Evolutionary conservation across 352 stramenopile species (phyloP).

Genomic region (Phytopythium vexans): DNA sequence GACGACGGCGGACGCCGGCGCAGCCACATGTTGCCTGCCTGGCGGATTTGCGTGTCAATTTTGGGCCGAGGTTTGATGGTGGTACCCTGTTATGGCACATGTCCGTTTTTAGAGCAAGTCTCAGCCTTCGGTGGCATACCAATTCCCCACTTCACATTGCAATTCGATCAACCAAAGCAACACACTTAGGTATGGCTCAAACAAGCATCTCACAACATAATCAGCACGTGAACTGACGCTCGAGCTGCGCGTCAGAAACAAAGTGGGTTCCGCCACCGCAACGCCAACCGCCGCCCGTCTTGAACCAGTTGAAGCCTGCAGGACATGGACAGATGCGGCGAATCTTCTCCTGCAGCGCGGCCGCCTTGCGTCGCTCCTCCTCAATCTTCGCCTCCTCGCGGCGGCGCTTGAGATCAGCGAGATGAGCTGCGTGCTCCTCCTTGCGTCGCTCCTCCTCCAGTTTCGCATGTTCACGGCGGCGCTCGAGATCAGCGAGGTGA

Average conservation of each 20-base stretch:
- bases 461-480: conserved; percentile 4
- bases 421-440: conserved; percentile 19
- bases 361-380: conserved; percentile 31
- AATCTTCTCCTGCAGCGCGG: conserved; percentile 56
- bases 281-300: conserved; percentile 61
- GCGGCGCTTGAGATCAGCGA: conserved; percentile 1
- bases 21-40: too few species aligned
- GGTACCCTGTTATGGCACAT: too few species aligned
- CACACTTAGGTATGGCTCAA: too few species aligned
- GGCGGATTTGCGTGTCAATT: too few species aligned
- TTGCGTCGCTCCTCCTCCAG: conserved; percentile 7
- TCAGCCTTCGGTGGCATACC: too few species aligned
- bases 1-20: too few species aligned
- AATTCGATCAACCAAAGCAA: too few species aligned
- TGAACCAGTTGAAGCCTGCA: conserved; percentile 61
- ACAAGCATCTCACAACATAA: too few species aligned
- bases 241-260: conserved; percentile 62
- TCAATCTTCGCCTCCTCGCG: conserved; percentile 25
- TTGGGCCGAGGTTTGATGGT: too few species aligned
- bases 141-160: too few species aligned
- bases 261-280: conserved; percentile 76
- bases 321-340: conserved; percentile 62
- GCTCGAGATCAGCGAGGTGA: conserved; percentile 2
- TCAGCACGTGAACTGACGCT: conserved; percentile 53
- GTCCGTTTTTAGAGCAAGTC: too few species aligned